A percentile compares a stretch with the other conserved stretches of the same genome.
phyloP scores from a whole-genome alignment of 2,329 filamentous ascomycete genomes.

The Davidsoniella eucalypti region DNA sequence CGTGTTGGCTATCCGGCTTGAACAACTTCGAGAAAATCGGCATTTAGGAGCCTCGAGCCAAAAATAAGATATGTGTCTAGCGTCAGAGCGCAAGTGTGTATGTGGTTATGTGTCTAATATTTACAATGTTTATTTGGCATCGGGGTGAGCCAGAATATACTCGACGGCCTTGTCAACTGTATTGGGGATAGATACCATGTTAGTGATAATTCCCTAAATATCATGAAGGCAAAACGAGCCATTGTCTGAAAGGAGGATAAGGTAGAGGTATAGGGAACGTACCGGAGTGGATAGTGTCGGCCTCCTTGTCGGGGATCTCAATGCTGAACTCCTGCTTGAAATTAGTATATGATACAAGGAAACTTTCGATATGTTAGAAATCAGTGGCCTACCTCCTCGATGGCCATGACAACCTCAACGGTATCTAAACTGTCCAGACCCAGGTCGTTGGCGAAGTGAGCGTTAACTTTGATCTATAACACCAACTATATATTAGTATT shows the following conservation, averaged over 20 bases:
- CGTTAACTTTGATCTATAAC: conserved; percentile 56
- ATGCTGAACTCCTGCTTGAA: conserved; percentile 53
- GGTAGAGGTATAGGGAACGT: conserved; percentile 25
- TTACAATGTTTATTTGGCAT: conserved; percentile 46
- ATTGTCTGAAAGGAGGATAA: neutral
- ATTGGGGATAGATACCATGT: neutral
- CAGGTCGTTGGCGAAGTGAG: conserved; percentile 95
- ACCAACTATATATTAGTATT: neutral
- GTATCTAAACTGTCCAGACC: conserved; percentile 95
- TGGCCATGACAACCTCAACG: conserved; percentile 99
- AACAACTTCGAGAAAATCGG: no score
- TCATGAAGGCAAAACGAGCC: neutral
- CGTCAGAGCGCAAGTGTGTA: no score
- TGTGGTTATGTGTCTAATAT: no score
- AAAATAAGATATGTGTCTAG: no score
- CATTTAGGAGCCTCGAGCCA: no score
- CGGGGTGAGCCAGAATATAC: conserved; percentile 85
- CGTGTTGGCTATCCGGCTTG: no score
- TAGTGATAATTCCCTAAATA: neutral
- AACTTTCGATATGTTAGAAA: neutral
- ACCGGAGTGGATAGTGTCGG: conserved; percentile 87
- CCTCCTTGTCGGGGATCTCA: conserved; percentile 96
- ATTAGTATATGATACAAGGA: neutral
- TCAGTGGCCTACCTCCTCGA: conserved; percentile 62
- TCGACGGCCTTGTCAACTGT: conserved; percentile 85